phyloP scores from a whole-genome alignment of 225 moss, liverwort and hornwort genomes.

The Polytrichum commune region DNA sequence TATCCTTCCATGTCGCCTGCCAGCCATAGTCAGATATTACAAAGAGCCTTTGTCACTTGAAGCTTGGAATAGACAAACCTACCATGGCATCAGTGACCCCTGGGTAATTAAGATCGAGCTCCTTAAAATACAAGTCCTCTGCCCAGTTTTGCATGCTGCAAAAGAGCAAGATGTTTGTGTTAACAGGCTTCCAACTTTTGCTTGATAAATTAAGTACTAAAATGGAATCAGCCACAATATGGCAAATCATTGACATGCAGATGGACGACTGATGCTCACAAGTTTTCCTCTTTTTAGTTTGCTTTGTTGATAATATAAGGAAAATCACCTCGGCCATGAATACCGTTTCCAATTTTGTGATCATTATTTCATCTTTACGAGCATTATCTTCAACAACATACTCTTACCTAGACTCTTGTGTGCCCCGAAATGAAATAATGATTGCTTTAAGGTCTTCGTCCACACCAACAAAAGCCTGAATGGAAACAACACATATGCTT shows the following conservation, averaged over 20 bases:
- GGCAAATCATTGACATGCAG: no score
- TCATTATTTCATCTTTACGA: background rate
- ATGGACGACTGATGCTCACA: no score
- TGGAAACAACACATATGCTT: background rate
- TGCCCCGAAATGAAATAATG: constrained; percentile 86
- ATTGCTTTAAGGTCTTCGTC: constrained; percentile 76
- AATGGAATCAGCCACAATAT: no score
- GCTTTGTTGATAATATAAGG: no score
- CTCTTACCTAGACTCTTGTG: constrained; percentile 66
- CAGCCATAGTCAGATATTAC: no score
- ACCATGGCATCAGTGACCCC: constrained; percentile 79
- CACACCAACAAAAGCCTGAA: constrained; percentile 84
- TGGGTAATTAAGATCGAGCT: constrained; percentile 94
- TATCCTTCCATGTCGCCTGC: no score
- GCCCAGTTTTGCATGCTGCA: constrained; percentile 86
- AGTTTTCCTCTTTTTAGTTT: no score
- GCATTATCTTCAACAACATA: background rate
- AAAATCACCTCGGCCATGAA: no score
- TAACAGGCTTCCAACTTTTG: no score
- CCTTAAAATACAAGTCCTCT: constrained; percentile 79
- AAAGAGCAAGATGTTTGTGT: background rate
- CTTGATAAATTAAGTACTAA: no score
- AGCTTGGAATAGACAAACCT: background rate
- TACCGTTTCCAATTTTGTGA: background rate
- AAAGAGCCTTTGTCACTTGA: no score